A percentile compares a stretch with the other conserved stretches of the same genome.
Conservation (phyloP, 83 land plant species). For the Isoetes engelmannii region DNA sequence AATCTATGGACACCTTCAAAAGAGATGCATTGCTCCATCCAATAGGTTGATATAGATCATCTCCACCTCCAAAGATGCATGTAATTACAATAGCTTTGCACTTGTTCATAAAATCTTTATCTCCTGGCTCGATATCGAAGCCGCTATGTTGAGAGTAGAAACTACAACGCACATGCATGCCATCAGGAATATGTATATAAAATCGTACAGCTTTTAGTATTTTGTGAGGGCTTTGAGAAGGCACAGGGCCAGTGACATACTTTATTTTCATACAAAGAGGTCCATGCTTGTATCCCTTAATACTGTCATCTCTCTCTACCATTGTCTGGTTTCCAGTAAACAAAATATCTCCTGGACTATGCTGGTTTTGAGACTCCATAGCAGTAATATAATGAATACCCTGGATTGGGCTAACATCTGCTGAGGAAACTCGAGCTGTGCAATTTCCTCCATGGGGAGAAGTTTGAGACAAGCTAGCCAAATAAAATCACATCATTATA, state of each 20-base stretch:
- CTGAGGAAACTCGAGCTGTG: constrained; percentile 48
- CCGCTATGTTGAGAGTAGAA: constrained; percentile 72
- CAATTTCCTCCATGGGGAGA: constrained; percentile 44
- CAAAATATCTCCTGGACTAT: constrained; percentile 43
- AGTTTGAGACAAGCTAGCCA: constrained; percentile 69
- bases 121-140: constrained; percentile 65
- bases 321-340: constrained; percentile 65
- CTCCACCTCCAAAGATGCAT: constrained; percentile 99
- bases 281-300: constrained; percentile 36
- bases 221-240: background rate
- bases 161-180: constrained; percentile 76
- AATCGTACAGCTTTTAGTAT: no score
- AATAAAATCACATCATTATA: background rate
- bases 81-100: constrained; percentile 83
- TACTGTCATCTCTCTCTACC: constrained; percentile 52
- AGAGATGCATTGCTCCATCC: constrained; percentile 75
- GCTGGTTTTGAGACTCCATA: constrained; percentile 4
- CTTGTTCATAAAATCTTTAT: constrained; percentile 55
- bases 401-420: background rate
- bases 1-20: constrained; percentile 32
- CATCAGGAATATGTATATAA: constrained; percentile 45
- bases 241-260: constrained; percentile 17
- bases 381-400: constrained; percentile 25
- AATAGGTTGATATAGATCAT: constrained; percentile 96
- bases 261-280: constrained; percentile 15